Base-by-base conservation (phyloP, 78 protist species). In the Dictyostelium firmibasis region DNA sequence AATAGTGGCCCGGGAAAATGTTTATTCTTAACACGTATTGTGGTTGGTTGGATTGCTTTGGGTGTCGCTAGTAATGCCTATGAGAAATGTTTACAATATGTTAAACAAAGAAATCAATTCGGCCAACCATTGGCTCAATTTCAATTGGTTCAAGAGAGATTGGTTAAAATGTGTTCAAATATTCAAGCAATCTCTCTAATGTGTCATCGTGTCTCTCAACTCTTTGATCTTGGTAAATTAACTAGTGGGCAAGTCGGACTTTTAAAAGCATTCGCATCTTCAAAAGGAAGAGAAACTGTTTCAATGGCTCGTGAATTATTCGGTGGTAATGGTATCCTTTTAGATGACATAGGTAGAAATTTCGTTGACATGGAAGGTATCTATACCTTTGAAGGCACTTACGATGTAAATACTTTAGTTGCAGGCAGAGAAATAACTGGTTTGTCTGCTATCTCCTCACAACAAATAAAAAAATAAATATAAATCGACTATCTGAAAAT, bases 401-500 rank as follows among this genome's bases (percentile, higher is more conserved):
- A 81, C 41, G 92, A 84, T 81, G 84, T 93, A 4, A 85, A 93
- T 77, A 57, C 96, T 27, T 67, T 93, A 27, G 78, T 93, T 1
- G 72, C 98, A 27, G 99, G 98, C 72, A 96, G 99, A 38, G 99
- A 97, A 76, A 98, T 98, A 69, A 98, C 99, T 8, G 99, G 98
- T 20, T 14, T n/a, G 2, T 70, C 94, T 29, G 86, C 94, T 57
- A 57, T 57, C 25, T 57, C 67, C 2, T 20, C 67, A 16, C 62
- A 50, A 50, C 60, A 50, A 50, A 13, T 38, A 50, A 50, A 50
- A 50, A 50, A 50, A 50, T 50, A 50, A 57, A 57, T 44, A 44
- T 8, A 9, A 7, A 44, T n/a, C n/a, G n/a, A n/a, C n/a, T n/a
- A n/a, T n/a, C n/a, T n/a, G n/a, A 1, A 50, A 11, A 9, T 50